Conservation (phyloP, 2,329 filamentous ascomycete genomes). For the Aureobasidium namibiae region DNA sequence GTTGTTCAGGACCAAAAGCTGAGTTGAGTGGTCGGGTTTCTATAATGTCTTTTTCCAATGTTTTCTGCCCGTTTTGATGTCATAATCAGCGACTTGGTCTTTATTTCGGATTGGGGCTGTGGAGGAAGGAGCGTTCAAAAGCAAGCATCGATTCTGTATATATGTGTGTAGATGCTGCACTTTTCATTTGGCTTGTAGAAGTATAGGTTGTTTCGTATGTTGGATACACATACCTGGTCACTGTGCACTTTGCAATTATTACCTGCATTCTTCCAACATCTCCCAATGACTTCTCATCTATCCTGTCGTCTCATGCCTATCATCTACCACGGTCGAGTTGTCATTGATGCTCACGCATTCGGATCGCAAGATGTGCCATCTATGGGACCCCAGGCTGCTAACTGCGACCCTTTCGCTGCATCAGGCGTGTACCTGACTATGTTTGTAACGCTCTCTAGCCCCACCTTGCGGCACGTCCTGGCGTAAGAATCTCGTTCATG, state of each 20-base stretch:
- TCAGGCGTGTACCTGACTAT: neutral
- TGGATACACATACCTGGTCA: neutral
- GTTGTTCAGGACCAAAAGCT: neutral
- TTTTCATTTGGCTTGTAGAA: neutral
- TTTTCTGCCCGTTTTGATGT: neutral
- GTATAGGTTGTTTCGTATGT: neutral
- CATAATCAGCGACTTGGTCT: neutral
- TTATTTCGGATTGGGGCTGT: neutral
- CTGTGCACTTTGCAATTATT: neutral
- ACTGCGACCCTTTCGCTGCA: neutral
- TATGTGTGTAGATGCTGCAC: neutral
- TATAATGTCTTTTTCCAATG: neutral
- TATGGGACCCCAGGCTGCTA: neutral
- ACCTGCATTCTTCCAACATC: neutral
- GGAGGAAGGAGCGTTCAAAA: neutral
- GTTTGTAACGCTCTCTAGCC: neutral
- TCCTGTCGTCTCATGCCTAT: too few species aligned
- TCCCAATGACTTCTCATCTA: neutral
- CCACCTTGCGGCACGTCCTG: neutral
- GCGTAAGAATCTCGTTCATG: neutral
- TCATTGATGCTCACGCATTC: neutral
- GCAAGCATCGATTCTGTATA: conserved; percentile 1
- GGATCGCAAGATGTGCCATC: neutral
- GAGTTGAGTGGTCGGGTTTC: neutral
- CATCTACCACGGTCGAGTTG: too few species aligned